Evolutionary conservation across 23 red algal species (phyloP).

Genomic region (Gracilariopsis chorda): DNA sequence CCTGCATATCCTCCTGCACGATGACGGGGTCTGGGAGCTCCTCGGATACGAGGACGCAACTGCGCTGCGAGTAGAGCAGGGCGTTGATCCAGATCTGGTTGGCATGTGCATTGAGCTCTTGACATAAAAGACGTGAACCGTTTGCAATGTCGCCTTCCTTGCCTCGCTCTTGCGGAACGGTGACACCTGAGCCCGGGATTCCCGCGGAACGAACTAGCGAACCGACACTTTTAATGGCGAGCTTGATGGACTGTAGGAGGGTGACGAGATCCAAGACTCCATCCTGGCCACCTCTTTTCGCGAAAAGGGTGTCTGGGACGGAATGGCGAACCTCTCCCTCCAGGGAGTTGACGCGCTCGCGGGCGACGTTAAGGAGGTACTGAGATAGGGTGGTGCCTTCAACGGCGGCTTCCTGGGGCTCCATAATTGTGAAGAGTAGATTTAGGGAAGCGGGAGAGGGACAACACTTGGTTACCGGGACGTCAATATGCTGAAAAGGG

Average conservation of each 20-base stretch:
- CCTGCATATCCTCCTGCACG: conserved; percentile 81
- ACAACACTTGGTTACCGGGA: too few relatives aligned
- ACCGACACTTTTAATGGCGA: conserved; percentile 81
- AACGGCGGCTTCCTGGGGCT: conserved; percentile 5
- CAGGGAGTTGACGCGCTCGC: conserved; percentile 65
- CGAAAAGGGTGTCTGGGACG: background rate
- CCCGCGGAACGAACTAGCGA: conserved; percentile 66
- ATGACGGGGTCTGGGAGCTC: conserved; percentile 86
- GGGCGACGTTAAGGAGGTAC: conserved; percentile 46
- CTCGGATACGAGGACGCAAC: conserved; percentile 89
- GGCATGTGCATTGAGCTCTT: conserved; percentile 60
- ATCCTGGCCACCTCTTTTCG: conserved; percentile 1
- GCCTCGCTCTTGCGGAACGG: background rate
- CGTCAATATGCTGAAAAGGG: too few relatives aligned
- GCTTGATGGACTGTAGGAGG: conserved; percentile 79
- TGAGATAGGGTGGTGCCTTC: conserved; percentile 62
- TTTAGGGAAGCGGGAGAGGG: too few relatives aligned
- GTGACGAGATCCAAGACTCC: conserved; percentile 71
- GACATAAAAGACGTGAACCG: conserved; percentile 28
- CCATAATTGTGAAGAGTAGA: too few relatives aligned
- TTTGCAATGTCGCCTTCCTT: conserved; percentile 1
- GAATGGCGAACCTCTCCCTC: conserved; percentile 70
- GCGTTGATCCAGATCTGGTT: conserved; percentile 95
- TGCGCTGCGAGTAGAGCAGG: conserved; percentile 62
- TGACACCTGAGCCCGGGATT: conserved; percentile 43